Base-by-base conservation (phyloP, 148 eudicot species). In the Camellia granthamiana region DNA sequence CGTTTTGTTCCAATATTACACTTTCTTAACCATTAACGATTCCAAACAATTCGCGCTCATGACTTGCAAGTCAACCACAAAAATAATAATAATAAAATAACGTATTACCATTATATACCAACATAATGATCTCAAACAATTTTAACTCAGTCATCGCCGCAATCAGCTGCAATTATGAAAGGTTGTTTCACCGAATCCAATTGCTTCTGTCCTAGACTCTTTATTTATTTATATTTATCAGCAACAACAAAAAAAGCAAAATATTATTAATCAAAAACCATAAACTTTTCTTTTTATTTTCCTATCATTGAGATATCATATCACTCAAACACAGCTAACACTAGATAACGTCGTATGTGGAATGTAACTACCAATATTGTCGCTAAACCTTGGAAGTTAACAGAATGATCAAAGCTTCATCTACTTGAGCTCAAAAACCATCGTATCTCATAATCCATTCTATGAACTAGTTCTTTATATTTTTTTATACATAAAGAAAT, bases 361-460 rank as follows among this genome's bases (percentile, higher is more conserved):
- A 77, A 77, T 64, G 55, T 30, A 41, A 49, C 65, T 54, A 52
- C 43, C 75, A 70, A n/a, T 51, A 41, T 67, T 78, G 49, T 2
- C 9, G 49, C 62, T 51, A 23, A 38, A 65, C 5, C 30, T 66
- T 30, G 14, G 49, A 15, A 58, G 41, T 1, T 21, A 51, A 64
- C 46, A 13, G 11, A 44, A 46, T 54, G 60, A 76, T 62, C 69
- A 12, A 76, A 76, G 15, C 69, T 9, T 60, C 51, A 7, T 14
- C 47, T 52, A 38, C n/a, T 38, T 41, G 47, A 74, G 63, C 41
- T 64, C 72, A 47, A 15, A 21, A 15, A 21, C 49, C 23, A 54
- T n/a, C 10, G 74, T 23, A 46, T 62, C 66, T 47, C 13, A 3
- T 16, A 44, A 65, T 41, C 56, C 42, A 46, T 63, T 12, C 41